A percentile compares a stretch with the other conserved stretches of the same genome.
Conservation (phyloP, 208 protist species). For the Spongospora subterranea region DNA sequence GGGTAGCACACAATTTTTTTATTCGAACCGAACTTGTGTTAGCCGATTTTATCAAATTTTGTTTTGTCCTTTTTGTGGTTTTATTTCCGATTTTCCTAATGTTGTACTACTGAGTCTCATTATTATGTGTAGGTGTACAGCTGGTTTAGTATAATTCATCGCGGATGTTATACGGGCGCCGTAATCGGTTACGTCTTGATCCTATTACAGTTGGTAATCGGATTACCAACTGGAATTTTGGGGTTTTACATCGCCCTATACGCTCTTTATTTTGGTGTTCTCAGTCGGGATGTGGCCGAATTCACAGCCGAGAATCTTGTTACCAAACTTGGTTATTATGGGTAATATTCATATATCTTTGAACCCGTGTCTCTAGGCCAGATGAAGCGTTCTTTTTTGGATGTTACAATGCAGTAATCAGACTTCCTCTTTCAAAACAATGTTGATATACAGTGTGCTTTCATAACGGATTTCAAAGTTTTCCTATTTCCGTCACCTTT, state of each 20-base stretch:
- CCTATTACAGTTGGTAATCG: neutral
- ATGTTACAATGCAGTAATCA: too few species aligned
- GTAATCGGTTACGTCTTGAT: slow-evolving; percentile 23
- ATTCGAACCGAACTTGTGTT: slow-evolving; percentile 5
- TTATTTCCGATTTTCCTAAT: neutral
- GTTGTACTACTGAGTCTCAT: neutral
- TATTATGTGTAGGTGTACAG: slow-evolving; percentile 29
- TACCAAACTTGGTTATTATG: slow-evolving; percentile 65
- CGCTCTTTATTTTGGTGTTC: slow-evolving; percentile 75
- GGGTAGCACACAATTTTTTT: neutral
- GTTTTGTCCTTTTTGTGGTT: neutral
- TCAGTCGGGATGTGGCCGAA: slow-evolving; percentile 75
- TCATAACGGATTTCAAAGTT: too few species aligned
- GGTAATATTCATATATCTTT: neutral
- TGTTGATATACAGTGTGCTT: too few species aligned
- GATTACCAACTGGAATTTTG: neutral
- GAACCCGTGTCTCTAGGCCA: neutral
- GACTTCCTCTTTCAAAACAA: too few species aligned
- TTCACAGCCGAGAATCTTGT: slow-evolving; percentile 71
- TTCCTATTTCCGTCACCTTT: neutral
- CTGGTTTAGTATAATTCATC: slow-evolving; percentile 43
- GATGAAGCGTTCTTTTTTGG: too few species aligned
- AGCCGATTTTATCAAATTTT: neutral
- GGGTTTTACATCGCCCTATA: slow-evolving; percentile 68
- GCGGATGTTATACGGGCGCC: slow-evolving; percentile 14